A percentile compares a stretch with the other conserved stretches of the same genome.
Evolutionary conservation across 2,329 filamentous ascomycete species (phyloP).

Genomic region (Diaporthe batatas): DNA sequence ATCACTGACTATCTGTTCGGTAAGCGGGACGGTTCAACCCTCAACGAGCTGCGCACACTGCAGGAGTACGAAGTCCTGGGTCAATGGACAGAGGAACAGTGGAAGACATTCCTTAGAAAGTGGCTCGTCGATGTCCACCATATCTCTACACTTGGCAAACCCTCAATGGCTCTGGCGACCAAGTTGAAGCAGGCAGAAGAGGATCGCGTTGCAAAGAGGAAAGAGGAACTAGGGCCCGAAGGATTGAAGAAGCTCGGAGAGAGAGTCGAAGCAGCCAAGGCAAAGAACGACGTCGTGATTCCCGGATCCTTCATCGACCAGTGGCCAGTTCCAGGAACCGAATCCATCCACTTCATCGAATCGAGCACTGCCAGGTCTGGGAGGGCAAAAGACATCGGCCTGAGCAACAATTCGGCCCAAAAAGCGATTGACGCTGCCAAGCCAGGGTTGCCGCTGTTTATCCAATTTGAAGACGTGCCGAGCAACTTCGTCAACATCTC

Average conservation of each 20-base stretch:
- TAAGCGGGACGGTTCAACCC: constrained; percentile 82
- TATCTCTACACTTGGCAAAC: constrained; percentile 88
- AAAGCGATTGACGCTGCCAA: constrained; percentile 79
- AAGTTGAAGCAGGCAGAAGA: constrained; percentile 87
- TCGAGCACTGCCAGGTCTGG: constrained; percentile 88
- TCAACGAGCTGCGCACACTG: constrained; percentile 70
- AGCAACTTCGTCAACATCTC: constrained; percentile 93
- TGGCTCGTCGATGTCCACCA: constrained; percentile 91
- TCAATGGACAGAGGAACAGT: constrained; percentile 85
- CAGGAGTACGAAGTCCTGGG: constrained; percentile 77
- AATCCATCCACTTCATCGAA: constrained; percentile 95
- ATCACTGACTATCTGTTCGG: constrained; percentile 96
- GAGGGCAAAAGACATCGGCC: constrained; percentile 78
- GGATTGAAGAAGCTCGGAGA: constrained; percentile 82
- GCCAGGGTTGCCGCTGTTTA: constrained; percentile 78
- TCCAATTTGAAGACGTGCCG: constrained; percentile 96
- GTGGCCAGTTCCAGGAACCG: constrained; percentile 85
- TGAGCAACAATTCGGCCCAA: constrained; percentile 78
- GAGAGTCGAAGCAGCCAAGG: constrained; percentile 85
- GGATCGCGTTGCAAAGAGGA: constrained; percentile 81
- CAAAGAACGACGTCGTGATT: constrained; percentile 89
- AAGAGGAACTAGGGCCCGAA: constrained; percentile 82
- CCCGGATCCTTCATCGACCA: constrained; percentile 83
- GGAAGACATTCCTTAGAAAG: constrained; percentile 83
- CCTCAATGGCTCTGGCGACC: constrained; percentile 82